Evolutionary conservation across 768 basidiomycete genomes (phyloP), one percentile per base, ranked within the genome.

Genomic region (Leccinum sublutescens): DNA sequence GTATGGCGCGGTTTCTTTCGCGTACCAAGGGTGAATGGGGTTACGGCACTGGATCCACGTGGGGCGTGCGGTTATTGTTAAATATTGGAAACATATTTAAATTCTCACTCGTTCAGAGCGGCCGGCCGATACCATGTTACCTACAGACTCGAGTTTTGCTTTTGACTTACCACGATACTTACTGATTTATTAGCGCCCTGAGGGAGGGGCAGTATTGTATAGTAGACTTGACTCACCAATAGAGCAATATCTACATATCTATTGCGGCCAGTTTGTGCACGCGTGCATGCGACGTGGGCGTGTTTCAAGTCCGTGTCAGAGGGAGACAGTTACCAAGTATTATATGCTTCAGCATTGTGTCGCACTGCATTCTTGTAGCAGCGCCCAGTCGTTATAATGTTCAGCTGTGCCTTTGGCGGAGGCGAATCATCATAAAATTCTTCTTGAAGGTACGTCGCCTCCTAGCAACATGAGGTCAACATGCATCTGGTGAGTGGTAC

Each of bases 1-100:
- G 55, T 97, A 95, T 61, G 94, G 95, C 19, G 94, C 93, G 12
- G 92, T 94, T 17, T 92, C 93, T 1, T 98, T 95, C 72, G 95
- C 95, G 9, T 95, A 95, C 74, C 93, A 93, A 66, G 93, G 93
- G 31, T 97, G 40, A 66, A 52, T 25, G n/a, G 52, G 12, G 11
- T 6, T 11, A 59, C 40, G 34, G 38, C 45, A 56, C 27, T 2
- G 40, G 55, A 59, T 15, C 38, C 21, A 14, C 11, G 19, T 3
- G n/a, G 19, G 40, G 12, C 7, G 34, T 52, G 40, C 54, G 58
- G 34, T 27, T 34, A 33, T 31, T 31, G 29, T 31, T 31, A 31
- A 31, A 31, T 31, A 31, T 54, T 53, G 10, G 23, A 19, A 25
- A 21, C n/a, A 14, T 50, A 45, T 55, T 6, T 54, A 56, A 15